phyloP scores from a whole-genome alignment of 345 rosid genomes.

The Populus nigra region DNA sequence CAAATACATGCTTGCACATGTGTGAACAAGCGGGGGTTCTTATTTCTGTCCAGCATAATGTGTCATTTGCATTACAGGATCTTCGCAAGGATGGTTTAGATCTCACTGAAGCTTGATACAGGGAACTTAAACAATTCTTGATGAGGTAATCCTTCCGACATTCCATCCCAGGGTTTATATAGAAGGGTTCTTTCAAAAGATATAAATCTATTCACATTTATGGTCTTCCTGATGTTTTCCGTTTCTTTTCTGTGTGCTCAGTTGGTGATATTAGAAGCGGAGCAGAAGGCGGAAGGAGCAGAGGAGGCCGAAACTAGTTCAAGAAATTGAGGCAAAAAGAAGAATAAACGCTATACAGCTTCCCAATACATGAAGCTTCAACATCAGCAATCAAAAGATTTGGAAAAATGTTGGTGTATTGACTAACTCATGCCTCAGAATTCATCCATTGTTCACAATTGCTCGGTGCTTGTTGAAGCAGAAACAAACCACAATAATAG shows the following conservation, averaged over 20 bases:
- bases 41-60: constrained; percentile 8
- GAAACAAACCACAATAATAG: neutral
- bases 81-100: constrained; percentile 94
- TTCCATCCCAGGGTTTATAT: neutral
- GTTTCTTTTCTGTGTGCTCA: constrained; percentile 20
- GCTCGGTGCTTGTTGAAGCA: neutral
- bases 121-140: constrained; percentile 86
- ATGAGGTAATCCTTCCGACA: constrained; percentile 54
- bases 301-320: constrained; percentile 76
- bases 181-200: neutral
- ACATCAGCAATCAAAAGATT: neutral
- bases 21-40: neutral
- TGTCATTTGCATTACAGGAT: constrained; percentile 52
- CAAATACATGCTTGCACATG: neutral
- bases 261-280: constrained; percentile 82
- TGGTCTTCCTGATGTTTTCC: neutral
- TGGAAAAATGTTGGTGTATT: neutral
- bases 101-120: constrained; percentile 79
- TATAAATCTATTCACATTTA: neutral
- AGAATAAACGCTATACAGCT: constrained; percentile 27
- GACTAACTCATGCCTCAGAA: neutral
- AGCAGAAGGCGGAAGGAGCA: constrained; percentile 93
- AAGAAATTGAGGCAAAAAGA: constrained; percentile 69
- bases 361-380: neutral
- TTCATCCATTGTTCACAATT: neutral